Conservation (phyloP, 176 grass and related monocot genomes). For the Juncus inflexus region DNA sequence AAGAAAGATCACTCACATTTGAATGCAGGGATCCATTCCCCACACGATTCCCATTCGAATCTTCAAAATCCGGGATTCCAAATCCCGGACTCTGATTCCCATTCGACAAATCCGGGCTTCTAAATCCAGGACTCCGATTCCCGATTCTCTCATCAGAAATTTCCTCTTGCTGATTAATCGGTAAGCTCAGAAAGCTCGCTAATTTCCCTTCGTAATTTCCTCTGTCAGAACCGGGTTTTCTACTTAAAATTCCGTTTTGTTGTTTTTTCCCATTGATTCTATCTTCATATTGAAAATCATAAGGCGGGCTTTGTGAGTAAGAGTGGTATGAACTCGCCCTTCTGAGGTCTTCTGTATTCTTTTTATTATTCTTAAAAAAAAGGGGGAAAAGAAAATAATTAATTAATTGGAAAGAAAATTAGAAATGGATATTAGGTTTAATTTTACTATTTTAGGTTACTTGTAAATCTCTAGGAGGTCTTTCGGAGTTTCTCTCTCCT, state of each 20-base stretch:
- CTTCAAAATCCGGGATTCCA: conserved; percentile 48
- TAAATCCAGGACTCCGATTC: conserved; percentile 43
- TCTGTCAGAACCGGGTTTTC: conserved; percentile 81
- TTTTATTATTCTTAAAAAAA: conserved; percentile 50
- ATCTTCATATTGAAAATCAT: conserved; percentile 88
- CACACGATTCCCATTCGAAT: conserved; percentile 34
- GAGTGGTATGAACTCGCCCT: conserved; percentile 80
- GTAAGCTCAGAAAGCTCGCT: conserved; percentile 47
- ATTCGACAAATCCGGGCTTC: conserved; percentile 51
- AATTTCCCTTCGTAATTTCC: conserved; percentile 61
- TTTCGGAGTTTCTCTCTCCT: conserved; percentile 53
- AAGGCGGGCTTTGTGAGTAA: conserved; percentile 88
- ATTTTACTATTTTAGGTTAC: conserved; percentile 25
- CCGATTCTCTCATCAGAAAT: conserved; percentile 48
- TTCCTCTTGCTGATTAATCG: conserved; percentile 50
- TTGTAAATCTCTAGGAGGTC: conserved; percentile 86
- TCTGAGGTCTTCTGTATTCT: conserved; percentile 66
- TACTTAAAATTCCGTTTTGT: conserved; percentile 51
- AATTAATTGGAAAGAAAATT: conserved; percentile 1
- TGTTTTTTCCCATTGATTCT: conserved; percentile 45
- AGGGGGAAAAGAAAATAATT: not conserved
- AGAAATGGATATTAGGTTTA: not conserved
- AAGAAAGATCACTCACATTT: conserved; percentile 22
- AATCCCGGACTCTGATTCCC: conserved; percentile 40
- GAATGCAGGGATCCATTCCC: conserved; percentile 22